Base-by-base conservation (phyloP, 2,329 filamentous ascomycete species). In the Xylariales sp. region DNA sequence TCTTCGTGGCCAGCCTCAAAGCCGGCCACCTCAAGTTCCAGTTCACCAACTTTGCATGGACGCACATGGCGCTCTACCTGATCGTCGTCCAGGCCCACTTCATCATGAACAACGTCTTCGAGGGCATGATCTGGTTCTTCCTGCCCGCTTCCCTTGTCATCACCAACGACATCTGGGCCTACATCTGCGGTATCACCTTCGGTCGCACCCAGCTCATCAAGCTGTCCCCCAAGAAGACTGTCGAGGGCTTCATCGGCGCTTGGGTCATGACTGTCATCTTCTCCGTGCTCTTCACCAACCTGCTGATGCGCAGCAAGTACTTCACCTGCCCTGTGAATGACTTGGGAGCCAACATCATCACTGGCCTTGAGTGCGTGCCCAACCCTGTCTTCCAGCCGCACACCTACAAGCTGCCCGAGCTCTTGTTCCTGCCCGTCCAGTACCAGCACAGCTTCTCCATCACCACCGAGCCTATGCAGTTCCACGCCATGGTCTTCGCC, bases 81-180 rank as follows among this genome's bases (percentile, higher is more conserved):
- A 96, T 98, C 54, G 91, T 97, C 27, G 90, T 95, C 5, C 90
- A 98, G 65, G 90, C 93, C 12, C 93, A 98, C 62, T 98, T 98
- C 63, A 88, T 97, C 68, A 97, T 98, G 88, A 98, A 98, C 76
- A 98, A 98, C 65, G 85, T 98, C 49, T 94, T 98, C 53, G 93
- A 98, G 68, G 93, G 93, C 68, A 89, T 98, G 86, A 95, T 98
- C 61, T 98, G 93, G 93, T 97, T 98, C 74, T 96, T 97, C 76
- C 69, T 98, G 30, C 93, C 93, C 6, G 90, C 88, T 6, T 84
- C 88, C 37, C 78, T 98, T 52, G 93, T 98, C 61, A 95, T 98
- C 59, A 96, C 88, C 47, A 98, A 98, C 63, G 93, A 98, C 60
- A 98, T 98, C 48, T 97, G 94, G 55, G 93, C 93, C 53, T 98